These are phyloP conservation scores for Zalerion maritima DNA, from an alignment of 495 filamentous ascomycete genomes.

Conservation along the genomic window DNA sequence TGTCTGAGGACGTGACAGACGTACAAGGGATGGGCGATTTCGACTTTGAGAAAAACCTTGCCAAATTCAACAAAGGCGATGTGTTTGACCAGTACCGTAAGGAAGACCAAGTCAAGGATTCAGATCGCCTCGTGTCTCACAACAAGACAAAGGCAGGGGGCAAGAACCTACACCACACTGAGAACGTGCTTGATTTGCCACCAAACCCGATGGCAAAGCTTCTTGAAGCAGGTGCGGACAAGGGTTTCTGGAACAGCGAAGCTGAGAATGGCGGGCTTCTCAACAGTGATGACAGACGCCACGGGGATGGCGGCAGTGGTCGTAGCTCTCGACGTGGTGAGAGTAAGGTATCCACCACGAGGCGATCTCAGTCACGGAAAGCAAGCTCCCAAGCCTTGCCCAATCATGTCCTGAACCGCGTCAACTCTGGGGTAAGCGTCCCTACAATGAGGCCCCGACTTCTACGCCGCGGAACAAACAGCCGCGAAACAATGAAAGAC, in stretches of 20 bases:
- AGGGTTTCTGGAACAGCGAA: conserved; percentile 60
- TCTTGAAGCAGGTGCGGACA: conserved; percentile 24
- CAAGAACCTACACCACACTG: conserved; percentile 81
- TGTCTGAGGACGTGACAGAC: conserved; percentile 89
- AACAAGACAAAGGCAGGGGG: conserved; percentile 75
- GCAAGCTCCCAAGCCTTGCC: conserved; percentile 32
- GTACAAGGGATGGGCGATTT: conserved; percentile 93
- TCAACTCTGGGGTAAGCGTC: conserved; percentile 32
- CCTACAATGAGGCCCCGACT: conserved; percentile 7
- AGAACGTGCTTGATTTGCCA: conserved; percentile 70
- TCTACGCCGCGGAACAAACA: no score
- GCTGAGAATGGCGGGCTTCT: conserved; percentile 42
- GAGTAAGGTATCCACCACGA: conserved; percentile 24
- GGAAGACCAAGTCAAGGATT: conserved; percentile 76
- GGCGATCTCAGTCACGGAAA: conserved; percentile 47
- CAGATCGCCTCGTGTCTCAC: conserved; percentile 75
- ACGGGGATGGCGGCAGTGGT: conserved; percentile 34
- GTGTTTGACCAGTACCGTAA: conserved; percentile 80
- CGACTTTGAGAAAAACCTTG: conserved; percentile 74
- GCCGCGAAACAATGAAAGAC: no score
- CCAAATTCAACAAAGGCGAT: conserved; percentile 83
- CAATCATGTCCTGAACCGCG: conserved; percentile 21
- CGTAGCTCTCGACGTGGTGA: conserved; percentile 35
- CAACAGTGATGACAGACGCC: conserved; percentile 31
- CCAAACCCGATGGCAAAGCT: conserved; percentile 23